Percentiles rank a stretch among this genome's conserved stretches.
phyloP scores from a whole-genome alignment of 148 eudicot genomes.

The Rhododendron griersonianum region DNA sequence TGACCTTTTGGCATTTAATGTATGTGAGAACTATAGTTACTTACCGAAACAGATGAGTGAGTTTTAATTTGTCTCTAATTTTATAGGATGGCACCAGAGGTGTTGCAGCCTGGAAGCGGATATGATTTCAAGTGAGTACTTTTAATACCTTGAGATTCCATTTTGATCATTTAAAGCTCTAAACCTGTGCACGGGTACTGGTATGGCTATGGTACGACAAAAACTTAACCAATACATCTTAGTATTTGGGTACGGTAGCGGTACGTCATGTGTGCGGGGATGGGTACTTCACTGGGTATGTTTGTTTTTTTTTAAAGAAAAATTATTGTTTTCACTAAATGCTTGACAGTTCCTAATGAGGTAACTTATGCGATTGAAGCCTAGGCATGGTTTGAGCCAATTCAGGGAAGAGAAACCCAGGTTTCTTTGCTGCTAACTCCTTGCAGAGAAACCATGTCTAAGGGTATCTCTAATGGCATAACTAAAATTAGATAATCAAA shows the following conservation, averaged over 20 bases:
- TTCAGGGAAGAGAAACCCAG: background rate
- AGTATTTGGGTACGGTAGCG: background rate
- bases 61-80: background rate
- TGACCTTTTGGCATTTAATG: background rate
- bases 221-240: background rate
- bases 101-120: constrained; percentile 91
- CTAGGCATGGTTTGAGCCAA: background rate
- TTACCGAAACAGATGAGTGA: background rate
- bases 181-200: background rate
- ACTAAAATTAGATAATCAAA: no score
- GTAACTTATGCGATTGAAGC: background rate
- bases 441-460: background rate
- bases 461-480: no score
- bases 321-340: background rate
- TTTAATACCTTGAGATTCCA: background rate
- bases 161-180: constrained; percentile 8
- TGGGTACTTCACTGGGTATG: background rate
- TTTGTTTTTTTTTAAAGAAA: background rate
- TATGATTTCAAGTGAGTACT: constrained; percentile 89
- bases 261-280: background rate
- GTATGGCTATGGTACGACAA: background rate
- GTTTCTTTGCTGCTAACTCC: background rate
- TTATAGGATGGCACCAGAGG: constrained; percentile 99
- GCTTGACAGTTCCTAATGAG: background rate
- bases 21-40: background rate